Percentiles rank a stretch among this genome's conserved stretches.
Conservation (phyloP, 1,139 yeast genomes). For the Suhomyces coccinellae region DNA sequence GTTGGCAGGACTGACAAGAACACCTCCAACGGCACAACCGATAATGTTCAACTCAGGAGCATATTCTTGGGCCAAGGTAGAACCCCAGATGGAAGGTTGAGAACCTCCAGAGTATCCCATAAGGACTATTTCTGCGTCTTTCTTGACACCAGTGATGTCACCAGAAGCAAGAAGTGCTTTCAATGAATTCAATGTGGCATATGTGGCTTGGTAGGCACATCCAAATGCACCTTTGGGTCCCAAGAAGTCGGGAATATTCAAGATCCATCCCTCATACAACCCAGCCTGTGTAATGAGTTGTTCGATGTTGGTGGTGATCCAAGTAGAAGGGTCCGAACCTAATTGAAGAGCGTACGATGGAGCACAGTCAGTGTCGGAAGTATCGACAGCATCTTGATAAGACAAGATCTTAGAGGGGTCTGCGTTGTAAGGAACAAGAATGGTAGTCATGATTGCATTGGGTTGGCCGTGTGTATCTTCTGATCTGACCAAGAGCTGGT, state of each 20-base stretch:
- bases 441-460: slow-evolving; percentile 30
- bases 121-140: slow-evolving; percentile 18
- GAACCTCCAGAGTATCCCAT: slow-evolving; percentile 26
- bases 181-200: slow-evolving; percentile 31
- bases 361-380: slow-evolving; percentile 30
- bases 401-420: slow-evolving; percentile 30
- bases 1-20: slow-evolving; percentile 24
- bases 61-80: slow-evolving; percentile 20
- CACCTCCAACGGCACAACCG: slow-evolving; percentile 22
- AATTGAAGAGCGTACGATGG: slow-evolving; percentile 30
- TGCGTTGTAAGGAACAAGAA: slow-evolving; percentile 32
- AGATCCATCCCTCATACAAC: slow-evolving; percentile 22
- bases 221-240: slow-evolving; percentile 31
- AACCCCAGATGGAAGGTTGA: slow-evolving; percentile 22
- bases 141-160: slow-evolving; percentile 16
- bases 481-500: slow-evolving; percentile 37
- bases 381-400: slow-evolving; percentile 36
- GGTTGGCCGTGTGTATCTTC: slow-evolving; percentile 34
- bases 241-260: slow-evolving; percentile 25
- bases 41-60: slow-evolving; percentile 23
- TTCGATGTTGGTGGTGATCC: slow-evolving; percentile 7
- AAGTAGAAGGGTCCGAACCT: slow-evolving; percentile 19
- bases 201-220: slow-evolving; percentile 31
- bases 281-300: slow-evolving; percentile 11
- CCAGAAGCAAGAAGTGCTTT: slow-evolving; percentile 20